These are phyloP conservation scores for Hericium coralloides DNA, from an alignment of 768 basidiomycete genomes.

Conservation along the genomic window DNA sequence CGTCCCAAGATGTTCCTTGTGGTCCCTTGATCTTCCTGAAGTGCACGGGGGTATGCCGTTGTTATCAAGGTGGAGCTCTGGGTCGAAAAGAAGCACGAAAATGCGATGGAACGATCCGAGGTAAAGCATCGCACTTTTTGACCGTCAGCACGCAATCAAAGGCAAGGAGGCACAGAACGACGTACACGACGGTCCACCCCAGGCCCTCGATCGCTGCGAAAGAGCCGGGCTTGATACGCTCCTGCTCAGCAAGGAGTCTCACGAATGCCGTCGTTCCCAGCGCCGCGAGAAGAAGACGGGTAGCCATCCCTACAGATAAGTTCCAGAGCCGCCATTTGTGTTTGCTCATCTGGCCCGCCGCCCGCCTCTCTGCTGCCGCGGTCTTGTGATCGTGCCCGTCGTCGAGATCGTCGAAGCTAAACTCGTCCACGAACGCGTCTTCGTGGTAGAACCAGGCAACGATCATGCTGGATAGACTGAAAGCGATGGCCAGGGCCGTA, in stretches of 20 bases:
- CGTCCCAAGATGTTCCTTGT: too few relatives aligned
- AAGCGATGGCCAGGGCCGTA: not conserved
- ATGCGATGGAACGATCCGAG: not conserved
- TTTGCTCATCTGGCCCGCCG: not conserved
- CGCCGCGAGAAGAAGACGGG: slow-evolving; percentile 4
- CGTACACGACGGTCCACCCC: slow-evolving; percentile 12
- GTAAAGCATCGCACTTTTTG: not conserved
- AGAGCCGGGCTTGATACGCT: slow-evolving; percentile 1
- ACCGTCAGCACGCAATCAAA: not conserved
- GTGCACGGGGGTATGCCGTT: too few relatives aligned
- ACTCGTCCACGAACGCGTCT: not conserved
- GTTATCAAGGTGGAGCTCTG: too few relatives aligned
- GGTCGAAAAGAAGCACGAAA: not conserved
- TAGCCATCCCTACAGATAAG: slow-evolving; percentile 1
- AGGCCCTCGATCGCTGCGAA: slow-evolving; percentile 9
- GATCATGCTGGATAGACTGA: slow-evolving; percentile 7
- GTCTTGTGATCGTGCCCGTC: not conserved
- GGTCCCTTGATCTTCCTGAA: too few relatives aligned
- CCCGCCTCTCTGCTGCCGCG: not conserved
- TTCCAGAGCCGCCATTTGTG: not conserved
- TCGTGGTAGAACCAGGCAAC: slow-evolving; percentile 1
- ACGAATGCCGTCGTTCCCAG: slow-evolving; percentile 12
- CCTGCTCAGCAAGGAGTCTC: slow-evolving; percentile 1
- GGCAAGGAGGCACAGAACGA: not conserved
- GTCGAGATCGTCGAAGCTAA: slow-evolving; percentile 6